Percentiles rank a stretch among this genome's conserved stretches.
These are phyloP conservation scores for Candida manassasensis DNA, from an alignment of 805 yeast genomes.

Conservation along the genomic window DNA sequence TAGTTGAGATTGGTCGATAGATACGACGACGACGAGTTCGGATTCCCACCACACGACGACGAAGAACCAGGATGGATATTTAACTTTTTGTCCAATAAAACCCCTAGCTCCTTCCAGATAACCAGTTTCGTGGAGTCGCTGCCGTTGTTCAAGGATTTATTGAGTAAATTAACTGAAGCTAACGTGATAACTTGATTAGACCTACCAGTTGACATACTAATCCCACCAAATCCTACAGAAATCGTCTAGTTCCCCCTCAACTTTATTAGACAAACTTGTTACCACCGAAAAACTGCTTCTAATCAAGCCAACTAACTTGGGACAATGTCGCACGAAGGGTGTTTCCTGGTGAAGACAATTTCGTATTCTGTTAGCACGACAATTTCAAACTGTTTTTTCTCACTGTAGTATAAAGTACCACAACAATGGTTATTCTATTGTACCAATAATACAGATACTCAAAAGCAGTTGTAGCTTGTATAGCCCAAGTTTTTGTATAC, in stretches of 20 bases:
- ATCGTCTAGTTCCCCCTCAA: neutral
- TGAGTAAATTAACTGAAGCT: slow-evolving; percentile 22
- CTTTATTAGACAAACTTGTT: neutral
- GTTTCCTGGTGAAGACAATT: no score
- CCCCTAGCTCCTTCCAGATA: slow-evolving; percentile 44
- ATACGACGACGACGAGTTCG: slow-evolving; percentile 22
- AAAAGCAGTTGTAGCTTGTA: no score
- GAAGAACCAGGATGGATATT: slow-evolving; percentile 18
- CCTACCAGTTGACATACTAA: slow-evolving; percentile 9
- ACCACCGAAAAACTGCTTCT: no score
- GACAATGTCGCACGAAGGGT: no score
- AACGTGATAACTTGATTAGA: slow-evolving; percentile 18
- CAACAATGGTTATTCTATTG: no score
- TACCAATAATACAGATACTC: no score
- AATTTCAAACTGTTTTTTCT: no score
- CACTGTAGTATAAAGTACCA: no score
- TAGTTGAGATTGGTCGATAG: slow-evolving; percentile 32
- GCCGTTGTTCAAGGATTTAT: slow-evolving; percentile 11
- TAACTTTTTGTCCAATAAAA: slow-evolving; percentile 36
- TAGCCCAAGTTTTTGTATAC: no score
- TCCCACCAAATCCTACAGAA: neutral
- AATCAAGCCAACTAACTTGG: no score
- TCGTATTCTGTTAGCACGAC: no score
- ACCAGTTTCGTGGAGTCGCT: slow-evolving; percentile 21
- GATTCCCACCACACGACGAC: slow-evolving; percentile 8